These are phyloP conservation scores for Penicillium sp. DNA, from an alignment of 2,329 filamentous ascomycete species.

Conservation along the genomic window DNA sequence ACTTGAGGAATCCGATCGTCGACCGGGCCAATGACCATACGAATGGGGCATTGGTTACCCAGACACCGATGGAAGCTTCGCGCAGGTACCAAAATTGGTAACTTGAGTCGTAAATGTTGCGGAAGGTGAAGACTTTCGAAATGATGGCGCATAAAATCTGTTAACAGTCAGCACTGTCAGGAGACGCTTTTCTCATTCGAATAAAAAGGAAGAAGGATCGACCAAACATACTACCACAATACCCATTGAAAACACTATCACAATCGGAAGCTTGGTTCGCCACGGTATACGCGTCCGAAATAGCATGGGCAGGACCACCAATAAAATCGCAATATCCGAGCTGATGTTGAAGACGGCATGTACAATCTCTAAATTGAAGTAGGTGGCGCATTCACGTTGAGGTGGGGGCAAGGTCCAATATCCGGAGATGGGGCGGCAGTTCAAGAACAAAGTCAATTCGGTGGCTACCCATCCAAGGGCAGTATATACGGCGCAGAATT, in stretches of 20 bases:
- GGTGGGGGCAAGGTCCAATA: background rate
- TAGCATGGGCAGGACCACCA: background rate
- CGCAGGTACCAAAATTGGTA: background rate
- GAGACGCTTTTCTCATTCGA: no score
- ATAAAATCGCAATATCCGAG: background rate
- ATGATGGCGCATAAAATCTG: background rate
- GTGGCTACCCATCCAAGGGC: background rate
- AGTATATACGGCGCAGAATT: background rate
- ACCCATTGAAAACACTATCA: background rate
- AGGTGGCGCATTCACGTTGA: background rate
- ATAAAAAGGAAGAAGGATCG: no score
- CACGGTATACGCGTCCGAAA: background rate
- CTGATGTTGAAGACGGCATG: background rate
- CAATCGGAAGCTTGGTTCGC: background rate
- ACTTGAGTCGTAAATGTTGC: background rate
- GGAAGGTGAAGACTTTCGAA: background rate
- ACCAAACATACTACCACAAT: background rate
- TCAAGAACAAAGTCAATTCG: background rate
- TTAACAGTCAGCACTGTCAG: background rate
- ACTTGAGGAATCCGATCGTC: background rate
- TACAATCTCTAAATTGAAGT: background rate
- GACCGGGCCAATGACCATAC: background rate
- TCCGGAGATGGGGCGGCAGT: background rate
- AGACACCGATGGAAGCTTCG: background rate
- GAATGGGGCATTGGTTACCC: background rate